A percentile compares a stretch with the other conserved stretches of the same genome.
Conservation (phyloP, 345 rosid species). For the Triadica sebifera region DNA sequence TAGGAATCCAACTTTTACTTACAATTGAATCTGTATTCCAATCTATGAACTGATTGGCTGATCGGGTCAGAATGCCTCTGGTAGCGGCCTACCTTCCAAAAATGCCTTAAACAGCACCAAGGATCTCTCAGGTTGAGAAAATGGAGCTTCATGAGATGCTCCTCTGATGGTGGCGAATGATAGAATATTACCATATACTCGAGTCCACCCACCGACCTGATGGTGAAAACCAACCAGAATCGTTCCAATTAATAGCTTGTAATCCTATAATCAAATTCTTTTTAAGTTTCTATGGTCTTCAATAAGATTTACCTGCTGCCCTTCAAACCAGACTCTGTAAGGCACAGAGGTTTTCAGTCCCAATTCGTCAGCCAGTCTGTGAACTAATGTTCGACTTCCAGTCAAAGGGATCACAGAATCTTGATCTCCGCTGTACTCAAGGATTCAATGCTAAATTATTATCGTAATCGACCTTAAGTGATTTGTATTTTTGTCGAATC, state of each 20-base stretch:
- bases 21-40: slow-evolving; percentile 26
- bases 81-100: slow-evolving; percentile 25
- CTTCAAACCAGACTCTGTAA: slow-evolving; percentile 36
- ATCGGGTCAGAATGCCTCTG: slow-evolving; percentile 53
- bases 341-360: slow-evolving; percentile 31
- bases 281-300: not conserved
- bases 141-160: slow-evolving; percentile 42
- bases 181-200: slow-evolving; percentile 50
- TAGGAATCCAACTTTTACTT: slow-evolving; percentile 26
- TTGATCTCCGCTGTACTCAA: slow-evolving; percentile 54
- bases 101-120: slow-evolving; percentile 34
- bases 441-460: slow-evolving; percentile 7
- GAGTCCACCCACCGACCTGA: slow-evolving; percentile 74
- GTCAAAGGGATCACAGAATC: slow-evolving; percentile 40
- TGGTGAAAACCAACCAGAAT: not conserved
- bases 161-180: slow-evolving; percentile 47
- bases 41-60: slow-evolving; percentile 17
- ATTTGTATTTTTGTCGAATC: not conserved
- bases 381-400: slow-evolving; percentile 70
- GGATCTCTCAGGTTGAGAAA: slow-evolving; percentile 36
- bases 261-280: not conserved
- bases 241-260: not conserved
- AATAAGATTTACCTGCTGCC: slow-evolving; percentile 24
- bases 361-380: slow-evolving; percentile 43
- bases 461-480: not conserved